These are phyloP conservation scores for Pluteus cervinus DNA, from an alignment of 768 basidiomycete species.

Conservation along the genomic window DNA sequence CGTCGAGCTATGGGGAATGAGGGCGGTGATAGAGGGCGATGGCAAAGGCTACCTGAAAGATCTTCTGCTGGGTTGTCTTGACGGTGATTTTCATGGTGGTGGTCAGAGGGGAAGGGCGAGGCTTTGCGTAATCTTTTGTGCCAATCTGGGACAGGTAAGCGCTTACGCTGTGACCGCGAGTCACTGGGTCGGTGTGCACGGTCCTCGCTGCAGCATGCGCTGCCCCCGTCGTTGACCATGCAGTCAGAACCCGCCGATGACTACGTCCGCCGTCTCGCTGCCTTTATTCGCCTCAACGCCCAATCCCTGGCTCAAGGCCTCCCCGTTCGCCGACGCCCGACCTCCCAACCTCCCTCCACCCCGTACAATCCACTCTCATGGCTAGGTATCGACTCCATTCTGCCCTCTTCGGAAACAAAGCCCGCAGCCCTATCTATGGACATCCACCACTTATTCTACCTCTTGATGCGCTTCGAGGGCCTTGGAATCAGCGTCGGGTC, in stretches of 20 bases:
- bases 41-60: constrained; percentile 58
- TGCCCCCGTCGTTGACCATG: constrained; percentile 20
- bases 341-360: constrained; percentile 37
- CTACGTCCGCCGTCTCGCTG: constrained; percentile 63
- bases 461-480: constrained; percentile 82
- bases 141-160: background rate
- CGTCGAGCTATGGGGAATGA: constrained; percentile 54
- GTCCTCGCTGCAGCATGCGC: constrained; percentile 7
- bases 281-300: constrained; percentile 71
- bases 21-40: background rate
- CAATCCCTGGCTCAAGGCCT: constrained; percentile 57
- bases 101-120: too few relatives aligned
- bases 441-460: constrained; percentile 81
- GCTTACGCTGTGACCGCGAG: background rate
- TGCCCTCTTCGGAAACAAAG: constrained; percentile 32
- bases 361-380: constrained; percentile 64
- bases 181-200: constrained; percentile 4
- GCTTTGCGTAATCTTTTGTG: too few relatives aligned
- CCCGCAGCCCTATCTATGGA: constrained; percentile 67
- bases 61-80: constrained; percentile 93
- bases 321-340: constrained; percentile 19
- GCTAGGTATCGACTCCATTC: constrained; percentile 36
- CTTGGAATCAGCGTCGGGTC: constrained; percentile 72
- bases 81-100: constrained; percentile 87
- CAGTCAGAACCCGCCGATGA: constrained; percentile 63